phyloP scores from a whole-genome alignment of 306 rosid genomes.

The Abrus precatorius region DNA sequence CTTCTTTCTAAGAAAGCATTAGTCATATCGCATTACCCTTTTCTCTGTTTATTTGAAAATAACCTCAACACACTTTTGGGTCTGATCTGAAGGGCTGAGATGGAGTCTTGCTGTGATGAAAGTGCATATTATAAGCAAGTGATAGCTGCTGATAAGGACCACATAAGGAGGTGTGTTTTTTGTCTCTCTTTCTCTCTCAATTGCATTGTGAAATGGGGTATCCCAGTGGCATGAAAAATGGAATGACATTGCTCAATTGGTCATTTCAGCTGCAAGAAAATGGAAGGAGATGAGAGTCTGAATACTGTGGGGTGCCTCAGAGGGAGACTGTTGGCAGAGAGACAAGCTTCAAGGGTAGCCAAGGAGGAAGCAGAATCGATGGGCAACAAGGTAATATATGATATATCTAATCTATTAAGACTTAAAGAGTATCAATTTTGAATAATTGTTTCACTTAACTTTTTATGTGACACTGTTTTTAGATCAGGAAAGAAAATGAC shows the following conservation, averaged over 20 bases:
- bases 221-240: conserved; percentile 1
- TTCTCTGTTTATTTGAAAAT: not conserved
- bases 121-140: conserved; percentile 41
- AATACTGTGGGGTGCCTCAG: conserved; percentile 78
- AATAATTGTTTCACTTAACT: conserved; percentile 42
- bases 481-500: conserved; percentile 44
- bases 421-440: conserved; percentile 10
- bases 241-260: conserved; percentile 48
- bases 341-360: conserved; percentile 87
- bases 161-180: conserved; percentile 60
- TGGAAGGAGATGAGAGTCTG: conserved; percentile 65
- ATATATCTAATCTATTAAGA: not conserved
- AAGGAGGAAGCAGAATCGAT: conserved; percentile 66
- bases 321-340: conserved; percentile 90
- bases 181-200: conserved; percentile 35
- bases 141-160: conserved; percentile 50
- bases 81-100: conserved; percentile 50
- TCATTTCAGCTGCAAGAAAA: conserved; percentile 58
- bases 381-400: conserved; percentile 72
- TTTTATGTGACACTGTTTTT: conserved; percentile 33
- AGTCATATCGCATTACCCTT: not conserved
- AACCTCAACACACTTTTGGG: conserved; percentile 10
- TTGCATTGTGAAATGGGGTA: conserved; percentile 38
- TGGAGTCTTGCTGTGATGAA: conserved; percentile 45
- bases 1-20: conserved; percentile 17